These are phyloP conservation scores for Cryptococcus sp. DNA, from an alignment of 1,284 basidiomycete species.

Conservation along the genomic window DNA sequence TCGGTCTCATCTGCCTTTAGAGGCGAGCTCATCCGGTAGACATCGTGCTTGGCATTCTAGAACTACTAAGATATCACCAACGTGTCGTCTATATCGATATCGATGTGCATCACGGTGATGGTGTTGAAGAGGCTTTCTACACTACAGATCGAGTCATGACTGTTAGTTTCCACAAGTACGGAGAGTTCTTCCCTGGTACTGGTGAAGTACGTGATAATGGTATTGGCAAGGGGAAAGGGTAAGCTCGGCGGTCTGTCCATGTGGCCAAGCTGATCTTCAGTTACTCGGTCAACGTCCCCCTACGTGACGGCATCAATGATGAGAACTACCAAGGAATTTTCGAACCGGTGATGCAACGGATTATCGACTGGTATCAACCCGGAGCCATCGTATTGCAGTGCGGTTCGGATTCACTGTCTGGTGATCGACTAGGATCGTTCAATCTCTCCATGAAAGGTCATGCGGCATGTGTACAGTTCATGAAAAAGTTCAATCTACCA, in stretches of 20 bases:
- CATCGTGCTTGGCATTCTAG: slow-evolving; percentile 84
- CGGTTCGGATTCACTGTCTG: slow-evolving; percentile 90
- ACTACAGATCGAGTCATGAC: slow-evolving; percentile 97
- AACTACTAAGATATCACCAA: slow-evolving; percentile 71
- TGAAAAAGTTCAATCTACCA: slow-evolving; percentile 79
- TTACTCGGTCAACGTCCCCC: slow-evolving; percentile 88
- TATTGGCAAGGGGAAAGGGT: slow-evolving; percentile 81
- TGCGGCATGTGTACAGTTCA: slow-evolving; percentile 81
- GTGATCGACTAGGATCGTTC: slow-evolving; percentile 94
- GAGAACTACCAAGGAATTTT: slow-evolving; percentile 70
- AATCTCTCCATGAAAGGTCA: slow-evolving; percentile 91
- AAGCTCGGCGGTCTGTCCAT: slow-evolving; percentile 14
- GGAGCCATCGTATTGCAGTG: slow-evolving; percentile 90
- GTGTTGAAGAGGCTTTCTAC: slow-evolving; percentile 98
- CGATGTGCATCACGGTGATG: slow-evolving; percentile 97
- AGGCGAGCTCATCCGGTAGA: slow-evolving; percentile 51
- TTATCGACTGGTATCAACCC: slow-evolving; percentile 86
- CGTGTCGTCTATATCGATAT: slow-evolving; percentile 97
- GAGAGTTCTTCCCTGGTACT: slow-evolving; percentile 96
- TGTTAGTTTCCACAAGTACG: slow-evolving; percentile 90
- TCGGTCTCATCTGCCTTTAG: slow-evolving; percentile 18
- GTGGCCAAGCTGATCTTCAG: slow-evolving; percentile 45
- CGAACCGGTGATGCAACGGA: slow-evolving; percentile 81
- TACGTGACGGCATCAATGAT: slow-evolving; percentile 92
- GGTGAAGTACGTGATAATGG: slow-evolving; percentile 78